Evolutionary conservation across 2,329 filamentous ascomycete genomes (phyloP).

Genomic region (Aphanocladium album): DNA sequence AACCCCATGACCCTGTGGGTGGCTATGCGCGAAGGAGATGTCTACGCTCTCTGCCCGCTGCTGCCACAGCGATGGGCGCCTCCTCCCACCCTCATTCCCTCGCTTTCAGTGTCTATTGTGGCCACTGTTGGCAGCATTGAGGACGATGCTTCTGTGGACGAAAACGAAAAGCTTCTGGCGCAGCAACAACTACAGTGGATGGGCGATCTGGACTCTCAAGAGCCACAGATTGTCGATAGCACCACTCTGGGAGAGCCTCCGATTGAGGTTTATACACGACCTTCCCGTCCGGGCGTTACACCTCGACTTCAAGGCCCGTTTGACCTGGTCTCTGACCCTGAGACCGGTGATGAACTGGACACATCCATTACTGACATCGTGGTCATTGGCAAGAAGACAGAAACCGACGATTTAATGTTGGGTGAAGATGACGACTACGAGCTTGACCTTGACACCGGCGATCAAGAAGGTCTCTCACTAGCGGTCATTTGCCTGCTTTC

Average conservation of each 20-base stretch:
- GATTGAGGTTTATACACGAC: conserved; percentile 53
- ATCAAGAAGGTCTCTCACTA: conserved; percentile 56
- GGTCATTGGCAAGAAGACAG: conserved; percentile 57
- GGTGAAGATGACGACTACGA: conserved; percentile 62
- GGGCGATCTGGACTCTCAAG: conserved; percentile 59
- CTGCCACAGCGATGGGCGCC: conserved; percentile 83
- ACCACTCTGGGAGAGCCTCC: conserved; percentile 40
- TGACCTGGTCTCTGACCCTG: conserved; percentile 49
- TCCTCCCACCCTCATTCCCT: conserved; percentile 70
- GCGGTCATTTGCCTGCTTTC: conserved; percentile 56
- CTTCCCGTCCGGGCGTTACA: conserved; percentile 51
- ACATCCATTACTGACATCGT: conserved; percentile 56
- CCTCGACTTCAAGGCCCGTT: conserved; percentile 61
- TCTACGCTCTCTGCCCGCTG: conserved; percentile 89
- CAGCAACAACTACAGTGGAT: conserved; percentile 65
- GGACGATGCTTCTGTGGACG: conserved; percentile 50
- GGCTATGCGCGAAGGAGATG: conserved; percentile 88
- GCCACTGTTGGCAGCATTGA: conserved; percentile 62
- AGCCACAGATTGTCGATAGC: conserved; percentile 51
- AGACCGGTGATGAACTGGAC: conserved; percentile 53
- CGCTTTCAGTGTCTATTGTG: conserved; percentile 76
- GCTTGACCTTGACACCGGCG: conserved; percentile 50
- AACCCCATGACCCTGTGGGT: conserved; percentile 95
- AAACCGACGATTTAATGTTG: conserved; percentile 55
- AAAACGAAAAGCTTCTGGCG: conserved; percentile 50